Conservation (phyloP, 2,329 filamentous ascomycete genomes). For the Xylariales sp. region DNA sequence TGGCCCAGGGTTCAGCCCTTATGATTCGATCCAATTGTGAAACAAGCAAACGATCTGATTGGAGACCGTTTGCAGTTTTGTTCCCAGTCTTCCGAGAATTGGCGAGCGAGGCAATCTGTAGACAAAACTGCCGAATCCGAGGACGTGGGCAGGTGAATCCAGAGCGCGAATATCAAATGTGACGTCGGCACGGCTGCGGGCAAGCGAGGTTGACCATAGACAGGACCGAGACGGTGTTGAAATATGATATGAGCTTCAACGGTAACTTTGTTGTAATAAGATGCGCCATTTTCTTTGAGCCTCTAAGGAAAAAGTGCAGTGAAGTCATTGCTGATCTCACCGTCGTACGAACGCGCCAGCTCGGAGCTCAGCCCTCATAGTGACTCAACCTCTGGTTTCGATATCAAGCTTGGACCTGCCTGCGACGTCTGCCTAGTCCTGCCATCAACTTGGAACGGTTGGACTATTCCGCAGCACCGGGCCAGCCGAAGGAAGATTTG, state of each 20-base stretch:
- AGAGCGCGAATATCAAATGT: not conserved
- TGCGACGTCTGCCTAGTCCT: conserved; percentile 20
- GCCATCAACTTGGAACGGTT: not conserved
- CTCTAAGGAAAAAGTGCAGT: conserved; percentile 15
- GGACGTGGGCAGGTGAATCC: conserved; percentile 2
- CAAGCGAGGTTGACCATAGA: conserved; percentile 13
- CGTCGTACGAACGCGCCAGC: conserved; percentile 24
- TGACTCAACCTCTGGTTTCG: conserved; percentile 15
- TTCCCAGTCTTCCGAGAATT: conserved; percentile 10
- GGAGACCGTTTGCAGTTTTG: conserved; percentile 15
- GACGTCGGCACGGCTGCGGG: conserved; percentile 19
- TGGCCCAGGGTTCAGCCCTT: not conserved
- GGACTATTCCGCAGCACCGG: not conserved
- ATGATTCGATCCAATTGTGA: not conserved
- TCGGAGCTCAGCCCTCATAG: conserved; percentile 14
- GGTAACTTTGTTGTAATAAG: not conserved
- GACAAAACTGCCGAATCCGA: conserved; percentile 21
- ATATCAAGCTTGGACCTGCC: conserved; percentile 19
- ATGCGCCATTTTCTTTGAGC: conserved; percentile 8
- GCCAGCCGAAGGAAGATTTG: too few species aligned
- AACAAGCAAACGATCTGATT: not conserved
- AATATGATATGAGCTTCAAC: not conserved
- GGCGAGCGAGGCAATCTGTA: conserved; percentile 19
- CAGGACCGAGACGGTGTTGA: conserved; percentile 7
- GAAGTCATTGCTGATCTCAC: conserved; percentile 26